Percentiles rank a stretch among this genome's conserved stretches.
phyloP scores from a whole-genome alignment of 495 filamentous ascomycete species.

The Xeromyces bisporus region DNA sequence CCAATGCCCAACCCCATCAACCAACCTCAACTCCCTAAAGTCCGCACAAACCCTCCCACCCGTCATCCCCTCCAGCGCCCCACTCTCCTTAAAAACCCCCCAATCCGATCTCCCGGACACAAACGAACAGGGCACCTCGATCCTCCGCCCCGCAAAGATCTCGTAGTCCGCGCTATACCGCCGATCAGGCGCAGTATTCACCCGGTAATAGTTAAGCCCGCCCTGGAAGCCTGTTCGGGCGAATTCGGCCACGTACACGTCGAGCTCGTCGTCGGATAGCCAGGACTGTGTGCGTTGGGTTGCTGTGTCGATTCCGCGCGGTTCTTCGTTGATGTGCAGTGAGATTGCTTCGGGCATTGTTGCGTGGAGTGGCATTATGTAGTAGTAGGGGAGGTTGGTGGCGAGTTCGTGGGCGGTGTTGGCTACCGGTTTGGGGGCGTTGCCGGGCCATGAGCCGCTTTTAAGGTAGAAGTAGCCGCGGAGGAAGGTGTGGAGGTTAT shows the following conservation, averaged over 20 bases:
- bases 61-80: slow-evolving; percentile 40
- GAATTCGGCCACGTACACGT: slow-evolving; percentile 44
- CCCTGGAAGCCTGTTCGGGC: slow-evolving; percentile 53
- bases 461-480: slow-evolving; percentile 55
- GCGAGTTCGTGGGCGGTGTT: slow-evolving; percentile 40
- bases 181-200: slow-evolving; percentile 32
- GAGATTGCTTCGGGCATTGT: slow-evolving; percentile 42
- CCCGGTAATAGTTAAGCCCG: slow-evolving; percentile 53
- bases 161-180: slow-evolving; percentile 31
- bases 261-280: slow-evolving; percentile 39
- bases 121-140: slow-evolving; percentile 43
- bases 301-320: slow-evolving; percentile 11
- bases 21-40: slow-evolving; percentile 31
- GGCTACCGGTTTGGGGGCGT: slow-evolving; percentile 34
- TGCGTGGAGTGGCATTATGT: slow-evolving; percentile 43
- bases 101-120: slow-evolving; percentile 46
- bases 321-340: slow-evolving; percentile 34
- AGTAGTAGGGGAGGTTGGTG: slow-evolving; percentile 48
- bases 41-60: slow-evolving; percentile 27
- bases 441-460: slow-evolving; percentile 39
- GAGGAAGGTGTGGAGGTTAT: slow-evolving; percentile 40
- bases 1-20: slow-evolving; percentile 50
- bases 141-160: slow-evolving; percentile 42
- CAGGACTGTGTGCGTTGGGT: slow-evolving; percentile 20
- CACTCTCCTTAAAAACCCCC: slow-evolving; percentile 50